Evolutionary conservation across 1,139 yeast genomes (phyloP).

Genomic region (Nadsonia commutata): DNA sequence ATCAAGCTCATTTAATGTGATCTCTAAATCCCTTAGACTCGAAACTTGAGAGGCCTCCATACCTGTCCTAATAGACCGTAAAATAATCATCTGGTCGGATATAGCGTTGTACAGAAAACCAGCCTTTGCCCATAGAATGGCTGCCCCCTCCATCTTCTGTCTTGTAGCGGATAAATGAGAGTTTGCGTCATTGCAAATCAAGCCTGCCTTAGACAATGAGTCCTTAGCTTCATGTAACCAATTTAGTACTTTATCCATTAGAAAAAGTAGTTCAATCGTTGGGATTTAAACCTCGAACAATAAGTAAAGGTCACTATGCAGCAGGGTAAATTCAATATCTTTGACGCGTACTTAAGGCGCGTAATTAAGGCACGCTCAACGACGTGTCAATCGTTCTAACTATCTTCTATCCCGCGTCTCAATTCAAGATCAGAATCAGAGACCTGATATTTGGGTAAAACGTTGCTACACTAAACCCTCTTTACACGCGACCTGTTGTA

Average conservation of each 20-base stretch:
- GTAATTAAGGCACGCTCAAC: too few species aligned
- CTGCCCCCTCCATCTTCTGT: conserved; percentile 19
- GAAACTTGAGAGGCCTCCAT: conserved; percentile 9
- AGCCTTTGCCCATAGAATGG: conserved; percentile 23
- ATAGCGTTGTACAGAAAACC: conserved; percentile 20
- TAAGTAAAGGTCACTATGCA: too few species aligned
- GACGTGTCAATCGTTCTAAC: too few species aligned
- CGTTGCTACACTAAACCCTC: too few species aligned
- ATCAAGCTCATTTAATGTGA: conserved; percentile 15
- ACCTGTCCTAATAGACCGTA: conserved; percentile 11
- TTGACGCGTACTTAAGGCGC: too few species aligned
- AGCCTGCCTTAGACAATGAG: conserved; percentile 24
- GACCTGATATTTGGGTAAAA: too few species aligned
- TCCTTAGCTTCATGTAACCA: conserved; percentile 23
- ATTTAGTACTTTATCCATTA: conserved; percentile 4
- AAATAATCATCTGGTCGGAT: conserved; percentile 18
- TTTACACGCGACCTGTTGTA: too few species aligned
- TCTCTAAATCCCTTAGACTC: conserved; percentile 12
- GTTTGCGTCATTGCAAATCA: conserved; percentile 24
- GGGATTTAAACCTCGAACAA: too few species aligned
- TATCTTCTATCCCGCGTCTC: too few species aligned
- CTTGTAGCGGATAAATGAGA: conserved; percentile 16
- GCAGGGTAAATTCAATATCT: too few species aligned
- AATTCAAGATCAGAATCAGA: too few species aligned
- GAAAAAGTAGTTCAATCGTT: too few species aligned